phyloP scores from a whole-genome alignment of 148 eudicot genomes.

The Heliosperma pusillum region DNA sequence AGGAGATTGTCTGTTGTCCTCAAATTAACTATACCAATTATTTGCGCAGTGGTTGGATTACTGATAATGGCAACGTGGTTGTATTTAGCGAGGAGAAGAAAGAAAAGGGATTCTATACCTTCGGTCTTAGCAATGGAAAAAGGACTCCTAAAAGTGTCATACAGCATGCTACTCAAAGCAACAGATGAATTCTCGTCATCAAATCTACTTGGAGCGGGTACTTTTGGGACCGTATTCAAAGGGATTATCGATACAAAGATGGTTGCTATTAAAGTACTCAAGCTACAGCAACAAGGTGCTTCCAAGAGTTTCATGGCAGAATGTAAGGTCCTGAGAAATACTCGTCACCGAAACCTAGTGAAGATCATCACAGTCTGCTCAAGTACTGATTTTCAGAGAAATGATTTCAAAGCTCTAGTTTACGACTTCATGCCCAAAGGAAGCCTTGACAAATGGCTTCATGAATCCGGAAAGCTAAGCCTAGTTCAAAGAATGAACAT shows the following conservation, averaged over 20 bases:
- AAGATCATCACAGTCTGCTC: slow-evolving; percentile 32
- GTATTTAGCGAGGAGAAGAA: background rate
- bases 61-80: background rate
- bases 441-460: slow-evolving; percentile 26
- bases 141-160: slow-evolving; percentile 21
- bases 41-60: slow-evolving; percentile 1
- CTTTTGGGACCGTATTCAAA: slow-evolving; percentile 26
- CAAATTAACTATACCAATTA: slow-evolving; percentile 8
- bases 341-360: slow-evolving; percentile 29
- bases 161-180: slow-evolving; percentile 26
- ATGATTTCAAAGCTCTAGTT: slow-evolving; percentile 32
- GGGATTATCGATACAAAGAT: slow-evolving; percentile 18
- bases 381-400: slow-evolving; percentile 25
- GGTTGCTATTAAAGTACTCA: slow-evolving; percentile 32
- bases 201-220: slow-evolving; percentile 25
- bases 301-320: slow-evolving; percentile 34
- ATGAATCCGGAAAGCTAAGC: slow-evolving; percentile 15
- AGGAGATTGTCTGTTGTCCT: background rate
- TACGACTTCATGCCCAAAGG: slow-evolving; percentile 30
- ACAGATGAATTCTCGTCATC: slow-evolving; percentile 27
- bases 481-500: slow-evolving; percentile 23
- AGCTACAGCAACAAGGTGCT: slow-evolving; percentile 28
- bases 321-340: slow-evolving; percentile 28
- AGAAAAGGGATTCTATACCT: background rate
- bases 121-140: background rate